Conservation (phyloP, 495 filamentous ascomycete species). For the Aspergillus hancockii region DNA sequence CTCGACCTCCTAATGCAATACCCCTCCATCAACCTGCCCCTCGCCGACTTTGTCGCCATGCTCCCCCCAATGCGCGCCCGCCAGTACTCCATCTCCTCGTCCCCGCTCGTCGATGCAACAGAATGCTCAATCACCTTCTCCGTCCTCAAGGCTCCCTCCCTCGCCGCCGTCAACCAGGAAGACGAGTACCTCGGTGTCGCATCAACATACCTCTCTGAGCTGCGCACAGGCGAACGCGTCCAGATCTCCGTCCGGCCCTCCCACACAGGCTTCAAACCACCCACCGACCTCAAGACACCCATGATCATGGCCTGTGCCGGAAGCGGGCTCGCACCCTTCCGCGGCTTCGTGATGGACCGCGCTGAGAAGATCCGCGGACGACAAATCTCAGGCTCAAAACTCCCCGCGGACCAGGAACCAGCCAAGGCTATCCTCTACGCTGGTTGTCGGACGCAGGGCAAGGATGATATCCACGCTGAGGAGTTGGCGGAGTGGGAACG, state of each 20-base stretch:
- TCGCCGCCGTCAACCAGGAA: conserved; percentile 31
- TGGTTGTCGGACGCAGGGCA: conserved; percentile 1
- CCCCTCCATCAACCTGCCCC: conserved; percentile 52
- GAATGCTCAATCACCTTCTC: conserved; percentile 69
- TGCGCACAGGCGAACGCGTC: conserved; percentile 4
- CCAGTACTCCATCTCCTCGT: conserved; percentile 76
- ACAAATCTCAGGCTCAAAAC: conserved; percentile 20
- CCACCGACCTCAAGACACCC: conserved; percentile 20
- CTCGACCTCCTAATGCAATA: conserved; percentile 31
- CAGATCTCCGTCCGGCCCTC: conserved; percentile 33
- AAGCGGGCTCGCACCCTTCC: conserved; percentile 41
- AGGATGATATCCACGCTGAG: background rate
- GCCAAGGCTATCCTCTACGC: conserved; percentile 64
- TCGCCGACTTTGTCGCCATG: conserved; percentile 53
- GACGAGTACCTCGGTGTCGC: conserved; percentile 57
- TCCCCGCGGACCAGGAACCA: conserved; percentile 24
- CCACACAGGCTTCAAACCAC: conserved; percentile 27
- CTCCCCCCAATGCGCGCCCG: conserved; percentile 58
- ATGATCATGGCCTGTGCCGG: conserved; percentile 39
- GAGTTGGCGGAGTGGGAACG: conserved; percentile 1
- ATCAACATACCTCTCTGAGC: conserved; percentile 28
- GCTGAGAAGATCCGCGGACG: conserved; percentile 51
- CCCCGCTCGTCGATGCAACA: conserved; percentile 55
- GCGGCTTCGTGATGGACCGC: conserved; percentile 38
- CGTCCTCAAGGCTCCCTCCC: conserved; percentile 59